Conservation (phyloP, 202 grass and related monocot genomes). For the Panicum hallii region DNA sequence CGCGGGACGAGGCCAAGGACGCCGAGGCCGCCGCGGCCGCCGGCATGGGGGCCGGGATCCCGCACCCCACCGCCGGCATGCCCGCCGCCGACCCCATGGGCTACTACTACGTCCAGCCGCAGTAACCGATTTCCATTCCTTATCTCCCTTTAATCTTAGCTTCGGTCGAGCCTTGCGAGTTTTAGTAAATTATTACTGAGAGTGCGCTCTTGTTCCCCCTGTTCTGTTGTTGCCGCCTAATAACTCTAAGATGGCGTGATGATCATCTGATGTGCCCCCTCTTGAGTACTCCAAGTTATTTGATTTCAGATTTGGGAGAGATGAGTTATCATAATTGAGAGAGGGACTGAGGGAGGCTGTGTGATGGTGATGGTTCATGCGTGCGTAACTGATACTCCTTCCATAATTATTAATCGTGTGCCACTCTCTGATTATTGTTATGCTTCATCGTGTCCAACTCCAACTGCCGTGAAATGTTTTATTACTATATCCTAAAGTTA, state of each 20-base stretch:
- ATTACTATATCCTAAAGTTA: not conserved
- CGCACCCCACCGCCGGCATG: slow-evolving; percentile 43
- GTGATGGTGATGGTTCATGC: slow-evolving; percentile 39
- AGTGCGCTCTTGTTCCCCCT: slow-evolving; percentile 6
- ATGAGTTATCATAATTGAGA: not conserved
- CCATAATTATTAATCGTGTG: not conserved
- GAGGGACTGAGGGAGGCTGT: slow-evolving; percentile 18
- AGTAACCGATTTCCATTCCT: slow-evolving; percentile 26
- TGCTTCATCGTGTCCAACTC: slow-evolving; percentile 11
- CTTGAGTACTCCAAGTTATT: slow-evolving; percentile 4
- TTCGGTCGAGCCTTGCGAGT: slow-evolving; percentile 9
- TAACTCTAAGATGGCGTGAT: slow-evolving; percentile 47
- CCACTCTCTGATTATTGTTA: not conserved
- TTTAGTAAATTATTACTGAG: slow-evolving; percentile 34
- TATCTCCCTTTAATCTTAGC: not conserved
- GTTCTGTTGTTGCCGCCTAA: slow-evolving; percentile 30
- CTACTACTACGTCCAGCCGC: slow-evolving; percentile 61
- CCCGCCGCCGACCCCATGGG: slow-evolving; percentile 47
- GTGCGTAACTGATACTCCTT: slow-evolving; percentile 14
- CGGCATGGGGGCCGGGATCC: slow-evolving; percentile 46
- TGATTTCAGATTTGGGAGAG: slow-evolving; percentile 26
- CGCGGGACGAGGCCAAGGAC: slow-evolving; percentile 78
- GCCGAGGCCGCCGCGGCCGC: slow-evolving; percentile 58
- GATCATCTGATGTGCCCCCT: slow-evolving; percentile 37
- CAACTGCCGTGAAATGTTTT: not conserved